A percentile compares a stretch with the other conserved stretches of the same genome.
Conservation (phyloP, 1,284 basidiomycete genomes). For the Takashimella koratensis region DNA sequence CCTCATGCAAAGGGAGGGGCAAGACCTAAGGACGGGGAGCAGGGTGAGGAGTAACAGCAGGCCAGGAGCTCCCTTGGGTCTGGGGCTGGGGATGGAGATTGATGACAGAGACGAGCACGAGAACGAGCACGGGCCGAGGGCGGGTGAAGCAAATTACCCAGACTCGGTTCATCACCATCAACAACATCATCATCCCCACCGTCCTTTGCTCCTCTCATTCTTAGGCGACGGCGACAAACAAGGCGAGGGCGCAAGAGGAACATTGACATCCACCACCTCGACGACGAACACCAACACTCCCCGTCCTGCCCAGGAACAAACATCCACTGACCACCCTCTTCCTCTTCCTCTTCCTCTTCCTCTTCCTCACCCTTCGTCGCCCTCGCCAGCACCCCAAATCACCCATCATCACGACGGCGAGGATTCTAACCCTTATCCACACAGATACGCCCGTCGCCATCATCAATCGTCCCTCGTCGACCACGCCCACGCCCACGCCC, state of each 20-base stretch:
- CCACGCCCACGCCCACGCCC: too few relatives aligned
- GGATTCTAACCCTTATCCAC: too few relatives aligned
- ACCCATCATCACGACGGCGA: neutral
- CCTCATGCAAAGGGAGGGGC: neutral
- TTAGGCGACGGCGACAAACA: too few relatives aligned
- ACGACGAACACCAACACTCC: too few relatives aligned
- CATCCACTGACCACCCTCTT: too few relatives aligned
- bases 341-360: neutral
- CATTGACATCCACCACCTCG: too few relatives aligned
- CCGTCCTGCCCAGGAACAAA: too few relatives aligned
- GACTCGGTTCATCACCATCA: neutral
- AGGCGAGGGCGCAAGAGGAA: too few relatives aligned
- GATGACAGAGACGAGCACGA: neutral
- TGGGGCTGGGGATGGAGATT: neutral
- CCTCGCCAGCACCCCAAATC: neutral
- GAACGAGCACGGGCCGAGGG: neutral
- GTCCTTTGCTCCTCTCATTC: too few relatives aligned
- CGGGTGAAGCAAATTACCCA: neutral
- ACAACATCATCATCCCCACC: neutral
- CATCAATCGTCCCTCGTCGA: neutral
- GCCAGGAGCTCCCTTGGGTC: neutral
- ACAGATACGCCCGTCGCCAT: too few relatives aligned
- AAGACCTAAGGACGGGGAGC: neutral
- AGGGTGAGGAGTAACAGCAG: neutral
- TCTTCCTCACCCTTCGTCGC: neutral